Evolutionary conservation across 108 stramenopile species (phyloP), one percentile per base, ranked within the genome.

Genomic region (Skeletonema grethae): DNA sequence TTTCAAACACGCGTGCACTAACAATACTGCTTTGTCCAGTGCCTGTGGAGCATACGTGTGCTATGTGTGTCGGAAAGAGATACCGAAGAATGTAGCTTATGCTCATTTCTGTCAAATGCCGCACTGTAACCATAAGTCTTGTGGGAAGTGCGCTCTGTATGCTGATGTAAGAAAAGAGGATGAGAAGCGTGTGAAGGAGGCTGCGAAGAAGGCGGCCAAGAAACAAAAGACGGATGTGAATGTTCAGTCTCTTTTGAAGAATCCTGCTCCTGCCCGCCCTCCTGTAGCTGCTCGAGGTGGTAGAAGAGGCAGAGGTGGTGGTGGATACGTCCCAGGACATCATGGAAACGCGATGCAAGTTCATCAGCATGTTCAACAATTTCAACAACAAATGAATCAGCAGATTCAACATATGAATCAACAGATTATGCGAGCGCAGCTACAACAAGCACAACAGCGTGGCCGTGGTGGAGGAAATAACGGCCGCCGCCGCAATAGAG

Each of bases 71-170:
- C 75, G 92, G 3, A 60, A 70, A 53, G 71, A 77, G 35, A 82
- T 95, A 9, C 65, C 70, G 9, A 73, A 78, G 34, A 60, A 32
- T 12, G 73, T 87, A 29, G 83, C 74, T 0, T 95, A 95, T 67
- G 25, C 80, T 10, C 95, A 95, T 67, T 93, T 95, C 69, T 95
- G 95, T 61, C 90, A 95, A 59, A 80, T 35, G 18, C 85, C 93
- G 0, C 88, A 89, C 64, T 97, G 96, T 80, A 61, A 80, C 9
- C 96, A 97, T 63, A 46, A 57, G 2, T 65, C 35, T 0, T 97
- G 96, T 62, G 78, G 70, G 1, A 83, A 84, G 29, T 97, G 96
- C 45, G 82, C 72, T 1, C 70, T 97, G 25, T 95, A 88, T 61
- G 71, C 88, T 5, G 84, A 97, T 57, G 70, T 76, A 22, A 82